Evolutionary conservation across 345 rosid genomes (phyloP), one percentile per base, ranked within the genome.

Genomic region (Bretschneidera sinensis): DNA sequence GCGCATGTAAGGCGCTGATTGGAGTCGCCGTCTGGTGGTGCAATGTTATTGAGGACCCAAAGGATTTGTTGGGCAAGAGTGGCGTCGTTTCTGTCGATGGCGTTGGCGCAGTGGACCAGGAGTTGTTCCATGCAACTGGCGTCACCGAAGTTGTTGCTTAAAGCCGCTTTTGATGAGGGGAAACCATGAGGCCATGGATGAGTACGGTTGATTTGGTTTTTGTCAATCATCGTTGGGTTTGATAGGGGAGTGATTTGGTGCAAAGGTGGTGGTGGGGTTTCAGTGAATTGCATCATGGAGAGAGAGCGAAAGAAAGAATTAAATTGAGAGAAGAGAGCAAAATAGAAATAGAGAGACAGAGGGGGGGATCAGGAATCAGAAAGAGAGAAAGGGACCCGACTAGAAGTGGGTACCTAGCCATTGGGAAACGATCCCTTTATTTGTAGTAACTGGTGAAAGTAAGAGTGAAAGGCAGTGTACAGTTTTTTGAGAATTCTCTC

Each of bases 71-170:
- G 98, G 18, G 97, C 78, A 8, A 87, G 78, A 62, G 97, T 84
- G 54, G 80, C 88, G 55, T 92, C 96, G 54, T 85, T 84, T 71
- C 76, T 74, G 63, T 92, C 92, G 43, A 92, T 89, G 24, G 98
- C 98, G 59, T 78, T 89, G 5, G 92, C 97, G 55, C 97, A 92
- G 77, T 84, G 96, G 22, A 87, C 86, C 15, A 92, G 76, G 51
- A 92, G 88, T 48, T 85, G 91, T 67, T 92, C 97, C 96, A 89
- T 87, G 81, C 89, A 79, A 66, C 77, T 85, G 17, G 96, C 88
- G 65, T 92, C 96, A 2, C 85, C 88, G 39, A 83, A 80, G 58
- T 76, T 72, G 7, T 74, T 76, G 17, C 28, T 60, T 22, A 3
- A 72, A 65, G 6, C n/a, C n/a, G 79, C 74, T 58, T 77, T 89